These are phyloP conservation scores for Polytrichum formosum DNA, from an alignment of 225 moss, liverwort and hornwort species.

Conservation along the genomic window DNA sequence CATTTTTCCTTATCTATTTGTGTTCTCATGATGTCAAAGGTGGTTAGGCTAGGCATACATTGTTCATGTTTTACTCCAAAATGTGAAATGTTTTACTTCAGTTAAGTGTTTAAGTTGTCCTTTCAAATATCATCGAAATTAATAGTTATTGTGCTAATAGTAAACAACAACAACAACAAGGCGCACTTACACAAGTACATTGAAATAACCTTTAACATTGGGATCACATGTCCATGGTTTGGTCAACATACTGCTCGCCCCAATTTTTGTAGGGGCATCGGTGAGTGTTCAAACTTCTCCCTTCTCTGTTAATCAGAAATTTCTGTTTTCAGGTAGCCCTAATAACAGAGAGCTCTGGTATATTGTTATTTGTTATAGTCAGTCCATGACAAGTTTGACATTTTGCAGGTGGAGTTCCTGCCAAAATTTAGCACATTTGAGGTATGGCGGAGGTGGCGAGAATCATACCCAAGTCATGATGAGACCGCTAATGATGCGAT, in stretches of 20 bases:
- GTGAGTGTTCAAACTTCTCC: conserved; percentile 17
- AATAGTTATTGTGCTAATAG: too few relatives aligned
- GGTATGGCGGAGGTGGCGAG: conserved; percentile 81
- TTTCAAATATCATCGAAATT: neutral
- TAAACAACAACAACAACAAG: too few relatives aligned
- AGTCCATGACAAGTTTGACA: neutral
- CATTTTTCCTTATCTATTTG: neutral
- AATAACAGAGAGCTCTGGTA: too few relatives aligned
- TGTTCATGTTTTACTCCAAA: neutral
- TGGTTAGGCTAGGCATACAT: too few relatives aligned
- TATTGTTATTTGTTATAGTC: too few relatives aligned
- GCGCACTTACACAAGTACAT: too few relatives aligned
- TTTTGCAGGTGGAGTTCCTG: conserved; percentile 63
- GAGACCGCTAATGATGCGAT: conserved; percentile 41
- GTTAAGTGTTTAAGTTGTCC: neutral
- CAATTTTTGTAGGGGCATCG: conserved; percentile 73
- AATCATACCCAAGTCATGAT: conserved; percentile 46
- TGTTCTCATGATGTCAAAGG: too few relatives aligned
- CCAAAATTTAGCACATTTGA: conserved; percentile 83
- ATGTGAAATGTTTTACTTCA: neutral
- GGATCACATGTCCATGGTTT: conserved; percentile 79
- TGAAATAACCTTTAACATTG: conserved; percentile 27
- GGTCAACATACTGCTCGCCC: conserved; percentile 82
- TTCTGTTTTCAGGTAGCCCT: neutral
- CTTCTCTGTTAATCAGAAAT: neutral